Evolutionary conservation across 225 moss, liverwort and hornwort species (phyloP).

Genomic region (Marchantia paleacea): DNA sequence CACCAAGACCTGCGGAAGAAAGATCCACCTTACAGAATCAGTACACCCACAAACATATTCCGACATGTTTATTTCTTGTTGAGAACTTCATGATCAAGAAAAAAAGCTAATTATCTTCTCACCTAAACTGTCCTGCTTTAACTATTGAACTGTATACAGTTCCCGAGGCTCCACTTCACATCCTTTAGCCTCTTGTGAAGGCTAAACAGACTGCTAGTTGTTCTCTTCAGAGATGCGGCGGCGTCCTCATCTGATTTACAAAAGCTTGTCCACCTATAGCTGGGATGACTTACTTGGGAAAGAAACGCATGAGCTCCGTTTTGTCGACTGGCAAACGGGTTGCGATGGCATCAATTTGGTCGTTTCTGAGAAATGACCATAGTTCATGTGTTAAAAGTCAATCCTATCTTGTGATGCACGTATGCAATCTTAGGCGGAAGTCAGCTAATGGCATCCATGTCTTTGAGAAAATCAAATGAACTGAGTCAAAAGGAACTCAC

Average conservation of each 20-base stretch:
- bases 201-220: too few relatives aligned
- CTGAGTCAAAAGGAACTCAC: conserved; percentile 28
- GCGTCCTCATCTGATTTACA: neutral
- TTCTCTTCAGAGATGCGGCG: neutral
- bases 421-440: neutral
- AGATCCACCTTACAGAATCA: too few relatives aligned
- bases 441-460: neutral
- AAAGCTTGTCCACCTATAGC: neutral
- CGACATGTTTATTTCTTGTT: too few relatives aligned
- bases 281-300: conserved; percentile 48
- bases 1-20: conserved; percentile 52
- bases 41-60: too few relatives aligned
- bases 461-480: neutral
- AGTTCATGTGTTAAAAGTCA: neutral
- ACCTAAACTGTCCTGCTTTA: too few relatives aligned
- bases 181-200: too few relatives aligned
- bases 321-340: conserved; percentile 62
- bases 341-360: conserved; percentile 66
- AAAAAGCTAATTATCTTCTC: too few relatives aligned
- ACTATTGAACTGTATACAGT: too few relatives aligned
- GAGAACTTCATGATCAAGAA: too few relatives aligned
- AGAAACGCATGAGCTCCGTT: conserved; percentile 59
- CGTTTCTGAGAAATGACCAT: conserved; percentile 36
- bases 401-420: neutral
- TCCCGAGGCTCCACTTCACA: too few relatives aligned